A percentile compares a stretch with the other conserved stretches of the same genome.
phyloP scores from a whole-genome alignment of 1,284 basidiomycete genomes.

The Prillingera fragicola region DNA sequence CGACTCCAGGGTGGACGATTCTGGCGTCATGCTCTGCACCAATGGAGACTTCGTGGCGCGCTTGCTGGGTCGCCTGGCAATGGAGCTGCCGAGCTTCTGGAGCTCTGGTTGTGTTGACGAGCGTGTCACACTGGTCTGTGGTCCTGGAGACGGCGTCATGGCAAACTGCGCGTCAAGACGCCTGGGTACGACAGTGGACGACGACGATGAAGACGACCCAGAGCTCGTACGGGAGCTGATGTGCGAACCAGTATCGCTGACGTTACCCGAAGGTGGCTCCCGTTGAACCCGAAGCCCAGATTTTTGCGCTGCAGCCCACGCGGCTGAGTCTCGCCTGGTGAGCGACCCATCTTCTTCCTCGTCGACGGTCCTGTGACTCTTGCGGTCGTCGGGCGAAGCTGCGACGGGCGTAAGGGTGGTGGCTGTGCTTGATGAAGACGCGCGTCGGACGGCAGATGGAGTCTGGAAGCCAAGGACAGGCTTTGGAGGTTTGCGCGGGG shows the following conservation, averaged over 20 bases:
- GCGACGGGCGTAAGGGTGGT: constrained; percentile 26
- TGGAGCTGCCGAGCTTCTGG: background rate
- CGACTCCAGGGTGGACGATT: background rate
- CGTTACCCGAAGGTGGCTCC: background rate
- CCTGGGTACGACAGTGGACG: constrained; percentile 1
- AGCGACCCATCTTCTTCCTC: constrained; percentile 12
- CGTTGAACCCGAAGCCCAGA: background rate
- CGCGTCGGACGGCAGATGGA: constrained; percentile 25
- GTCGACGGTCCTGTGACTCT: no score
- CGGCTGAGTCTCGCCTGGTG: constrained; percentile 8
- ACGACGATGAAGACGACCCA: constrained; percentile 1
- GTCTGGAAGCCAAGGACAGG: constrained; percentile 41
- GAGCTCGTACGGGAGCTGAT: constrained; percentile 2
- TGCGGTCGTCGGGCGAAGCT: constrained; percentile 21
- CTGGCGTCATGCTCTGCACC: constrained; percentile 18
- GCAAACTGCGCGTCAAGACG: background rate
- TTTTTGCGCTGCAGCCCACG: background rate
- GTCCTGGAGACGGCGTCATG: background rate
- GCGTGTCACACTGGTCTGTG: background rate
- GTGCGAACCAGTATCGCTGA: background rate
- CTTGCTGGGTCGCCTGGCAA: constrained; percentile 15
- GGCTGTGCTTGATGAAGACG: constrained; percentile 20
- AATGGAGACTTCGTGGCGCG: constrained; percentile 16
- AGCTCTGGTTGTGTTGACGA: constrained; percentile 3
- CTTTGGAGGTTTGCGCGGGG: constrained; percentile 35